Base-by-base conservation (phyloP, 2,329 filamentous ascomycete species). In the Epichloe coenophiala region DNA sequence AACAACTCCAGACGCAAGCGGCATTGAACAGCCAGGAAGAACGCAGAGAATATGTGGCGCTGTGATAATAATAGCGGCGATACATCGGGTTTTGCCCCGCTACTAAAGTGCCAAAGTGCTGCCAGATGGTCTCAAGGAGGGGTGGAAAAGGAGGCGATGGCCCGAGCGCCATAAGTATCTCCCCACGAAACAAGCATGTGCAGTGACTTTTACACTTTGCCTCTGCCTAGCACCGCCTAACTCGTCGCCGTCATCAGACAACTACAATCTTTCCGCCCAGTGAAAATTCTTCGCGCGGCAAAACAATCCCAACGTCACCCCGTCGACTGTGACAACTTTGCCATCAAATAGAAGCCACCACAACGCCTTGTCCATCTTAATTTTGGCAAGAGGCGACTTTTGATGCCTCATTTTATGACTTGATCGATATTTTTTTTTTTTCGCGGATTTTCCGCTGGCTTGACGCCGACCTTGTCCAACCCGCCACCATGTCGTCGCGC, bases 391-490 rank as follows among this genome's bases (percentile, higher is more conserved):
- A 67, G 72, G 68, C 63, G 65, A 65, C 72, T 69, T 73, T 68
- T 67, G 71, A 80, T 74, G 71, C 72, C 64, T 65, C 66, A 65
- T 68, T 76, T 75, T 79, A 81, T 80, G 73, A 71, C 67, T 68
- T 77, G 70, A 80, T 75, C 73, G 72, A 73, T 69, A n/a, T n/a
- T n/a, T 80, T 84, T 78, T 82, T n/a, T 73, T 73, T 82, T 73
- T 73, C 61, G 73, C 72, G 77, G 72, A 64, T 73, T 77, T 78
- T 79, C 73, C 74, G 71, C 69, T 67, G 66, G 67, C 67, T 68
- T 62, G 58, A 61, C 62, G 64, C 66, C 65, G 62, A 64, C 58
- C 59, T 62, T 57, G 60, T 57, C 58, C 62, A 60, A 61, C 63
- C 61, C 60, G 65, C 65, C 70, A 72, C 65, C 71, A 81, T 81